A percentile compares a stretch with the other conserved stretches of the same genome.
Conservation (phyloP, 1,284 basidiomycete genomes). For the Cryptococcus sp. region DNA sequence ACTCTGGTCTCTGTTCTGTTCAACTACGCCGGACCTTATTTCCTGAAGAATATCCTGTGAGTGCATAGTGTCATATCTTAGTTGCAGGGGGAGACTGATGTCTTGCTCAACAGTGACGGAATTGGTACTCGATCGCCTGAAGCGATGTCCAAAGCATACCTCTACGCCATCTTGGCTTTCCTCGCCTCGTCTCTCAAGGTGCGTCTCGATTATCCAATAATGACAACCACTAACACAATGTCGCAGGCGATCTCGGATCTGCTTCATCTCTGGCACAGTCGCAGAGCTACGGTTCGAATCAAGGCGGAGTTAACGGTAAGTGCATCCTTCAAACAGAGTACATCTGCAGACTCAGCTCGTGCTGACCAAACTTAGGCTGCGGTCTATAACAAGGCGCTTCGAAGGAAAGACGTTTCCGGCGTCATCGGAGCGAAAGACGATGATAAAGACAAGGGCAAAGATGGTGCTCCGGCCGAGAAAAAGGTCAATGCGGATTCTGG, state of each 20-base stretch:
- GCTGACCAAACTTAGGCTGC: constrained; percentile 62
- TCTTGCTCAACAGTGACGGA: constrained; percentile 33
- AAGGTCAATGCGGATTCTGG: constrained; percentile 54
- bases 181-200: constrained; percentile 63
- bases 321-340: constrained; percentile 64
- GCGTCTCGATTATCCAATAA: no score
- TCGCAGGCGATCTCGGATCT: constrained; percentile 69
- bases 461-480: constrained; percentile 41
- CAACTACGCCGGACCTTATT: constrained; percentile 60
- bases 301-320: constrained; percentile 70
- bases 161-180: constrained; percentile 70
- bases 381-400: constrained; percentile 87
- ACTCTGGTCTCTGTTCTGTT: constrained; percentile 67
- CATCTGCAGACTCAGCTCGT: constrained; percentile 55
- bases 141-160: constrained; percentile 64
- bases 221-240: constrained; percentile 60
- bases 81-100: background rate
- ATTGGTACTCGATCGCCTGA: constrained; percentile 55
- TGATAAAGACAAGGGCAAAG: constrained; percentile 52
- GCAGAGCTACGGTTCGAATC: constrained; percentile 69
- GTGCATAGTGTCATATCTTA: constrained; percentile 6
- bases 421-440: constrained; percentile 62
- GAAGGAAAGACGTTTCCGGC: constrained; percentile 79
- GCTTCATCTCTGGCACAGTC: constrained; percentile 74
- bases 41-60: constrained; percentile 54